Base-by-base conservation (phyloP, 192 early-diverging fungal species). In the Coemansia erecta region DNA sequence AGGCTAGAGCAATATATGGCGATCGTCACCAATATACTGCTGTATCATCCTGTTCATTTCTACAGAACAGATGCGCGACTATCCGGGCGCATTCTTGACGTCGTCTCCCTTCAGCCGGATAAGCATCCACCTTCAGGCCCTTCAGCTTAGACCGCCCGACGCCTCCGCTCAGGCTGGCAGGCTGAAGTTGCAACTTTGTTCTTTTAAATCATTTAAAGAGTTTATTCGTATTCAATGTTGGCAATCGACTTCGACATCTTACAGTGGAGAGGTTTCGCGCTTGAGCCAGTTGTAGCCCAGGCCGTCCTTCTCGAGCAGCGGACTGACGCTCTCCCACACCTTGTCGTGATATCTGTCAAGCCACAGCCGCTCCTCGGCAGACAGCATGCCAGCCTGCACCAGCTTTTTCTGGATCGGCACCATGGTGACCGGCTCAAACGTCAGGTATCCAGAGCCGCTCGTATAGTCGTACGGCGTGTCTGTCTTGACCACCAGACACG, bases 361-460 rank as follows among this genome's bases (percentile, higher is more conserved):
- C 95, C 95, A 99, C 53, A 86, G 68, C 14, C 73, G 69, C 74
- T 99, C 97, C 39, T 73, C 76, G n/a, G 72, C 69, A 19, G 84
- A 82, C 44, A 99, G 70, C 41, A 99, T 70, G 9, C 73, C 63
- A 14, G 68, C 62, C 33, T 90, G 85, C 41, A 97, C 87, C 52
- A 97, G 74, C 70, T 91, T 91, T 53, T 85, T 84, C 66, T 94
- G 89, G 56, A 97, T 89, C 31, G 95, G 97, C 19, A 84, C 89
- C 68, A 95, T 66, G 8, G 95, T 97, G 7, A 96, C 88, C 48
- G 91, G 87, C 73, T 99, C 97, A 79, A 97, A 95, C 8, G 85
- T 92, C 61, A 92, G 82, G 60, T 87, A 95, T 12, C 87, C 90
- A 24, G 83, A 69, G 39, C 85, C 86, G 41, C 89, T 90, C 2